A percentile compares a stretch with the other conserved stretches of the same genome.
Evolutionary conservation across 805 yeast genomes (phyloP).

Genomic region (Wickerhamomyces hampshirensis): DNA sequence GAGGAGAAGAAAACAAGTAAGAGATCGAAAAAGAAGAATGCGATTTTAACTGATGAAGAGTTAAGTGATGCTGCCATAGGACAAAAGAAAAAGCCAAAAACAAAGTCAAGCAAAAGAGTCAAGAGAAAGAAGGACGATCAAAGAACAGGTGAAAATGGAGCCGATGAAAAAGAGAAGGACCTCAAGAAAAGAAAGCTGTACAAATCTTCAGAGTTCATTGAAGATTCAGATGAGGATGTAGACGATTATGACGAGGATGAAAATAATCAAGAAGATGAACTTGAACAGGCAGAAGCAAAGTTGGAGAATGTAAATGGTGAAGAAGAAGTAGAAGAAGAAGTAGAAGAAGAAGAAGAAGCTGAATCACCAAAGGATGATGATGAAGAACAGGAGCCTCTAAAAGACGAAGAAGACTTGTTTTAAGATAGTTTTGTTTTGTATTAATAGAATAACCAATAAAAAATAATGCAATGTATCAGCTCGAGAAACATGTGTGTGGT

Average conservation of each 20-base stretch:
- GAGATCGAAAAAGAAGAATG: slow-evolving; percentile 31
- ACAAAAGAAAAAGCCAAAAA: slow-evolving; percentile 16
- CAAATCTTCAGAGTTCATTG: slow-evolving; percentile 34
- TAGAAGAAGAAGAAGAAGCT: slow-evolving; percentile 3
- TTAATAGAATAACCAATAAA: background rate
- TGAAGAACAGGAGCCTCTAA: slow-evolving; percentile 17
- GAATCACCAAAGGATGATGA: slow-evolving; percentile 14
- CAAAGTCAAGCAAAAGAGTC: slow-evolving; percentile 15
- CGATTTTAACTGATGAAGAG: slow-evolving; percentile 47
- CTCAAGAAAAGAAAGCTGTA: slow-evolving; percentile 17
- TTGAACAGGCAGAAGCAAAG: slow-evolving; percentile 18
- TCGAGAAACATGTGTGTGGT: too few relatives aligned
- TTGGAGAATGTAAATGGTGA: slow-evolving; percentile 10
- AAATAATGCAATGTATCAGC: too few relatives aligned
- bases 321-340: slow-evolving; percentile 8
- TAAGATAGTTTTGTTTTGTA: too few relatives aligned
- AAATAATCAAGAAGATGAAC: slow-evolving; percentile 11
- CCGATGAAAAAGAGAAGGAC: slow-evolving; percentile 23
- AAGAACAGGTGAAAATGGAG: slow-evolving; percentile 25
- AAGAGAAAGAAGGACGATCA: slow-evolving; percentile 28
- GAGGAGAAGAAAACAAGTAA: slow-evolving; percentile 32
- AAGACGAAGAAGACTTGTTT: slow-evolving; percentile 14
- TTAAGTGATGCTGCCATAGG: slow-evolving; percentile 27
- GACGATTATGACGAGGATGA: slow-evolving; percentile 19
- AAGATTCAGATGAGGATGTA: slow-evolving; percentile 39